Evolutionary conservation across 2,329 filamentous ascomycete species (phyloP), one percentile per base, ranked within the genome.

Genomic region (Neonectria coccinea): DNA sequence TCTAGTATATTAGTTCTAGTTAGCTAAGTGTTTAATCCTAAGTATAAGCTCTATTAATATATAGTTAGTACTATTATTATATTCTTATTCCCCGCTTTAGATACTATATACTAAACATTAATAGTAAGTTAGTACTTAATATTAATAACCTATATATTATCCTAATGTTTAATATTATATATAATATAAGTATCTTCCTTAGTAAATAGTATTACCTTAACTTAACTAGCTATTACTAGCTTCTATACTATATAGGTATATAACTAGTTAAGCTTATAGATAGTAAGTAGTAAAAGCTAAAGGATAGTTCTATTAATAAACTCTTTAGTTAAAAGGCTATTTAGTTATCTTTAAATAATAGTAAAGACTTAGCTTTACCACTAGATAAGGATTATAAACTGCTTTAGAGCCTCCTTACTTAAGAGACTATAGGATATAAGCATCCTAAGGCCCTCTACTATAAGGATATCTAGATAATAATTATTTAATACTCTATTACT

Each of bases 361-460:
- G 68, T 27, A 6, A 25, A 25, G 25, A 25, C 5, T 45, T 25
- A 14, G 36, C 56, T n/a, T n/a, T n/a, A n/a, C n/a, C n/a, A n/a
- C n/a, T n/a, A 25, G 65, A 78, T 44, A 51, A 74, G 22, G 2
- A 73, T 41, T 75, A 66, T 7, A 56, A 64, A 41, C 27, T 70
- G 14, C 44, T 48, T 27, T 2, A 10, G 4, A 48, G 22, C 12
- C 51, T 54, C 9, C 51, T 54, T 16, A 56, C 51, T 11, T 27
- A 74, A 56, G 67, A 77, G 67, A 69, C 48, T 22, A 50, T 45
- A 6, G 41, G 64, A 44, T 64, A 69, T 18, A 64, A 70, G 45
- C 70, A 70, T 14, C 71, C 65, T 0, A 77, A 77, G 59, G 69
- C 70, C 18, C 70, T 77, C 29, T 77, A 47, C 55, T 78, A 77